Conservation (phyloP, 306 rosid genomes). For the Luffa aegyptiaca region DNA sequence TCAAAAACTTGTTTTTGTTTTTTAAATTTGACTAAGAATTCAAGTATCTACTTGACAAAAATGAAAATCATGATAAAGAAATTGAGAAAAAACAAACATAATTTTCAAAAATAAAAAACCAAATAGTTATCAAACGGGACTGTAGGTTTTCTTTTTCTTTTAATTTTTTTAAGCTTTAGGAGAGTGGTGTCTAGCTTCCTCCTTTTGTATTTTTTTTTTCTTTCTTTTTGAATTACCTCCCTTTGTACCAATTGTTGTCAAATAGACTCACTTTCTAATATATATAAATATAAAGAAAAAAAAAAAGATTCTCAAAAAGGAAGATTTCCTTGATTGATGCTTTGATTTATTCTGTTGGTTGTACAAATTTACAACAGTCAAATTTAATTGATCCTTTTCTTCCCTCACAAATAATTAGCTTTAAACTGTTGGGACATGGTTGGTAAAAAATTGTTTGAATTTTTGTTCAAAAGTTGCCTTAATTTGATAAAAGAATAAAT, state of each 20-base stretch:
- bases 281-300: no score
- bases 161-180: no score
- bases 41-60: no score
- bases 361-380: neutral
- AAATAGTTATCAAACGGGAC: no score
- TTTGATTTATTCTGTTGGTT: neutral
- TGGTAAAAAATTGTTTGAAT: neutral
- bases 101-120: no score
- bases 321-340: conserved; percentile 5
- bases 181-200: no score
- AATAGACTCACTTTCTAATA: neutral
- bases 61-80: no score
- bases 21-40: no score
- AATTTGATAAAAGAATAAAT: neutral
- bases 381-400: neutral
- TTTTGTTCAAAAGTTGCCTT: neutral
- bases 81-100: no score
- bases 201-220: no score
- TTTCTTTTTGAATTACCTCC: neutral
- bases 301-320: neutral
- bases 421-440: neutral
- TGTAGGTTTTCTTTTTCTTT: no score
- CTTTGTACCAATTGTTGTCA: neutral
- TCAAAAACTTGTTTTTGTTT: no score
- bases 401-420: neutral